Conservation (phyloP, 2,329 filamentous ascomycete species). For the Zarea fungicola region DNA sequence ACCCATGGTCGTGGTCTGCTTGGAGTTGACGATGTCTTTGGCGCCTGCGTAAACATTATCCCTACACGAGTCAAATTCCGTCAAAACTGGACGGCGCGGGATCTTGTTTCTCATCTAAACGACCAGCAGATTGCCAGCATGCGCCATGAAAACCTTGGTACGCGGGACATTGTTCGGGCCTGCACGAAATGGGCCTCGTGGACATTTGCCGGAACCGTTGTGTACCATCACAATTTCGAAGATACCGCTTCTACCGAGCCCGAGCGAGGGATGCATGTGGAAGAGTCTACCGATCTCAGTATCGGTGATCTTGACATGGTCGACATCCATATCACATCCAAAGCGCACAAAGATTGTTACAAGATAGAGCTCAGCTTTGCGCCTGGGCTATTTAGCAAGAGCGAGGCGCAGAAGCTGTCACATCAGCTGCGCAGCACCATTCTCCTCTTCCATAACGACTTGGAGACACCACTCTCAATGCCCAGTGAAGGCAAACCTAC, state of each 20-base stretch:
- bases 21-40: not conserved
- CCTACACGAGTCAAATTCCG: not conserved
- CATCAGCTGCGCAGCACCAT: not conserved
- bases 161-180: conserved; percentile 1
- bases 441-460: not conserved
- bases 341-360: not conserved
- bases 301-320: conserved; percentile 26
- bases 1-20: not conserved
- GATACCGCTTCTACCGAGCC: not conserved
- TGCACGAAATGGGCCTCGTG: not conserved
- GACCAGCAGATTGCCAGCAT: not conserved
- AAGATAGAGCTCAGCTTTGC: not conserved
- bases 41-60: conserved; percentile 1
- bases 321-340: not conserved
- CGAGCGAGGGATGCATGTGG: conserved; percentile 27
- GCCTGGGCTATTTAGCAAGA: not conserved
- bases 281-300: conserved; percentile 38
- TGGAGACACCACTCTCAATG: not conserved
- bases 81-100: not conserved
- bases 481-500: not conserved
- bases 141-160: not conserved
- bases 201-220: not conserved
- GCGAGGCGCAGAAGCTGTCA: not conserved
- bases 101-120: not conserved
- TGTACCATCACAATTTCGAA: conserved; percentile 1